Base-by-base conservation (phyloP, 2,329 filamentous ascomycete species). In the Pestalotiopsis sp. region DNA sequence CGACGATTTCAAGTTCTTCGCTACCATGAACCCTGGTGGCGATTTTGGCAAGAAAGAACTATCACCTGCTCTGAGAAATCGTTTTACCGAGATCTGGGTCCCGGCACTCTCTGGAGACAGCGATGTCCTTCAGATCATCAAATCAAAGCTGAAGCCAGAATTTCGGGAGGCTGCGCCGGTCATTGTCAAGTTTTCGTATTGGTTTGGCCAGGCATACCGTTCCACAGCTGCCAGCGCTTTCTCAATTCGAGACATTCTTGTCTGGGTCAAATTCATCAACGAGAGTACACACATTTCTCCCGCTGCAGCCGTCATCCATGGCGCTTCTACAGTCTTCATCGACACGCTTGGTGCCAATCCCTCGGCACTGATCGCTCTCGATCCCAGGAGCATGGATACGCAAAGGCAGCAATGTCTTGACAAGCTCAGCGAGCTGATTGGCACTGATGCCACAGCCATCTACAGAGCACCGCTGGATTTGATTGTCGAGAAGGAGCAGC, bases 31-130 rank as follows among this genome's bases (percentile, higher is more conserved):
- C 73, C 96, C 96, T 9, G 97, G 97, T 64, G 96, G 97, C 60
- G 96, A 99, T 77, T 99, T 98, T 78, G 96, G 96, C 72, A 99
- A 99, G 82, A 94, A 95, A 74, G 96, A 99, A 79, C 87, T 99
- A 13, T 99, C 96, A 1, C 96, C 96, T 3, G 97, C 96, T 14
- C 83, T 99, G 69, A 89, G 96, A 60, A 99, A 99, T 78, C 93
- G 96, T 70, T 97, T 99, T 78, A 99, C 96, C 0, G 96, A 99
- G 80, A 98, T 99, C 9, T 99, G 96, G 96, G 96, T 98, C 0
- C 94, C 96, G 1, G 88, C 95, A 1, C 83, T 98, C 69, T 94
- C 94, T 1, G 93, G 95, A 69, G 88, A 90, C 65, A 91, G 94
- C 38, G 97, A 99, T 77, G 91, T 98, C 41, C 82, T 94, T 23